Evolutionary conservation across 2,329 filamentous ascomycete species (phyloP), one percentile per base, ranked within the genome.

Genomic region (Sclerotinia subarctica): DNA sequence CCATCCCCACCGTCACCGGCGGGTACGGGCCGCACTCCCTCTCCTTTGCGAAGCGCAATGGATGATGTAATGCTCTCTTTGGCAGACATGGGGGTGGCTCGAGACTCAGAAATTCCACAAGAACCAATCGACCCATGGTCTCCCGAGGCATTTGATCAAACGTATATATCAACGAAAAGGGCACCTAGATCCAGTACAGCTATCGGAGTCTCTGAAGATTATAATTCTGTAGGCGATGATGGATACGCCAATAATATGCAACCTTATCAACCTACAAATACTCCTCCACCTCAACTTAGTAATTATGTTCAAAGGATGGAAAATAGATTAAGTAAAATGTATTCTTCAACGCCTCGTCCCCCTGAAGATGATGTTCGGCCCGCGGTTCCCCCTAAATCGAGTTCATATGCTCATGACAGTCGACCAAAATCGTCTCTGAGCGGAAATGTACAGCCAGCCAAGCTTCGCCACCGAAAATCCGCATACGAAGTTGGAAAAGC

Each of bases 51-150:
- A 69, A 93, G 94, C 78, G 95, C 95, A 1, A 99, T 99, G 93
- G 94, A 98, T 76, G 94, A 96, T 78, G 94, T 99, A 5, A 97
- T 98, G 88, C 93, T 95, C 72, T 96, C 95, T 67, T 80, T 99
- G 54, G 90, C 96, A 76, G 93, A 94, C 69, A 92, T 99, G 83
- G 90, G 90, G 24, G 82, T 89, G 73, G 82, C 86, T 53, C 84
- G 84, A 67, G 80, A 84, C 29, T 82, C 82, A 19, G 84, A 86
- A 46, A 63, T 85, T 38, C 84, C 87, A 0, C 83, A 87, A 53
- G 81, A 84, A 0, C 81, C 86, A 0, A 79, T 88, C 11, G 87
- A 93, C 75, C 89, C 93, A 5, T 99, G 95, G 95, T 95, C 93
- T 0, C 93, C 93, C 0, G 94, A 97, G 74, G 92, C 90, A 10